phyloP scores from a whole-genome alignment of 805 yeast genomes.

The Spathaspora hagerdaliae region DNA sequence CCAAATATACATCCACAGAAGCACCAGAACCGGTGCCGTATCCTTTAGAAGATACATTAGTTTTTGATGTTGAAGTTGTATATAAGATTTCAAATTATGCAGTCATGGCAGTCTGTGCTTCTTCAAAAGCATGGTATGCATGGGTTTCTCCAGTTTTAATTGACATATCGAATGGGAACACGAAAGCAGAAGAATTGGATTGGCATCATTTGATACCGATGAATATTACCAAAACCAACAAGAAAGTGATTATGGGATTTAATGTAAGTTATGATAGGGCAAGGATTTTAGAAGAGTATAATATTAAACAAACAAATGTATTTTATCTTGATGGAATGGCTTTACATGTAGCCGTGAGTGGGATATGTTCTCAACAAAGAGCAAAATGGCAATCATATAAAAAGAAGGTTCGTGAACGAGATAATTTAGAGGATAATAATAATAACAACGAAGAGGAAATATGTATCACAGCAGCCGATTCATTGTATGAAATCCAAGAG shows the following conservation, averaged over 20 bases:
- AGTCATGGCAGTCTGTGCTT: conserved; percentile 74
- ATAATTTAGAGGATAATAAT: conserved; percentile 1
- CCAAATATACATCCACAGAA: conserved; percentile 55
- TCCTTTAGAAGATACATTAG: conserved; percentile 70
- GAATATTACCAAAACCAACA: conserved; percentile 38
- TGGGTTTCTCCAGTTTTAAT: conserved; percentile 91
- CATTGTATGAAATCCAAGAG: not conserved
- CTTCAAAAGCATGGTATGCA: conserved; percentile 80
- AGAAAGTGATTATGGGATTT: conserved; percentile 78
- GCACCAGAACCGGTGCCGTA: conserved; percentile 54
- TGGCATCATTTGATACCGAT: conserved; percentile 75
- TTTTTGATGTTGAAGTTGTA: conserved; percentile 86
- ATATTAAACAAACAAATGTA: conserved; percentile 58
- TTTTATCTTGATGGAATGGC: conserved; percentile 92
- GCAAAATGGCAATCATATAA: conserved; percentile 66
- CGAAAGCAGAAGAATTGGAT: conserved; percentile 11
- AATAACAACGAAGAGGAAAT: not conserved
- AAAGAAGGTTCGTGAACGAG: conserved; percentile 26
- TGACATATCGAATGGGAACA: conserved; percentile 39
- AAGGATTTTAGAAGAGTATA: conserved; percentile 78
- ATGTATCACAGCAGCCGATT: not conserved
- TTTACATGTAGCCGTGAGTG: conserved; percentile 82
- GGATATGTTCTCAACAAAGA: conserved; percentile 90
- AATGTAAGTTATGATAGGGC: conserved; percentile 91
- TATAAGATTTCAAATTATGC: conserved; percentile 74